Conservation (phyloP, 2,329 filamentous ascomycete species). For the Cladophialophora bantiana region DNA sequence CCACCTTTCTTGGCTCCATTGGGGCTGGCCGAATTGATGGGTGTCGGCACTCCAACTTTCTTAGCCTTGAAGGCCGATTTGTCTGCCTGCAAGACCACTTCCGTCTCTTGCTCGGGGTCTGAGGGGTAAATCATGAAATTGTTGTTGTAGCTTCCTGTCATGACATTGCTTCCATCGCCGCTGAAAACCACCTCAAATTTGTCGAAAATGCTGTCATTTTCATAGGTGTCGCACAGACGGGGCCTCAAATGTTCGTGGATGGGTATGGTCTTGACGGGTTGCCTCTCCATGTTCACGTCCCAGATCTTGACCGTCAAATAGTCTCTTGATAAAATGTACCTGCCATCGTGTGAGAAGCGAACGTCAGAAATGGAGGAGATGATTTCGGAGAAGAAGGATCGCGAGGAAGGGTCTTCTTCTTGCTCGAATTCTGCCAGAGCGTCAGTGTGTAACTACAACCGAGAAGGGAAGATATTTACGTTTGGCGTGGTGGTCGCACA, state of each 20-base stretch:
- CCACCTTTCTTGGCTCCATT: slow-evolving; percentile 79
- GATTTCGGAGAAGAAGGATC: slow-evolving; percentile 99
- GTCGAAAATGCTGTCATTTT: slow-evolving; percentile 99
- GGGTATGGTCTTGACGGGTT: slow-evolving; percentile 96
- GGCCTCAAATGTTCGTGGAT: slow-evolving; percentile 97
- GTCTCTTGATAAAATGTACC: slow-evolving; percentile 96
- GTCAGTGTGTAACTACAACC: slow-evolving; percentile 19
- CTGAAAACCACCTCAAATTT: slow-evolving; percentile 99
- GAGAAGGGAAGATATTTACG: slow-evolving; percentile 63
- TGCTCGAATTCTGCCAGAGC: slow-evolving; percentile 84
- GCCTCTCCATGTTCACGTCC: slow-evolving; percentile 99
- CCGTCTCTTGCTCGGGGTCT: slow-evolving; percentile 92
- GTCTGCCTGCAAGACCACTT: slow-evolving; percentile 96
- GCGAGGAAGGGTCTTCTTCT: slow-evolving; percentile 95
- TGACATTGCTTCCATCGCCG: slow-evolving; percentile 96
- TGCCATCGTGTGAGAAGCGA: slow-evolving; percentile 92
- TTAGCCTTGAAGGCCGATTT: slow-evolving; percentile 99
- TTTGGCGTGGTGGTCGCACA: slow-evolving; percentile 96
- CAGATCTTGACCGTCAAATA: slow-evolving; percentile 99
- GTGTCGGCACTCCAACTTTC: slow-evolving; percentile 97
- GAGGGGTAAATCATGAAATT: slow-evolving; percentile 99
- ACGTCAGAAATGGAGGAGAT: slow-evolving; percentile 99
- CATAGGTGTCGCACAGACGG: slow-evolving; percentile 94
- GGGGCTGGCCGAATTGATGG: slow-evolving; percentile 86
- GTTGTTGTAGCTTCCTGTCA: slow-evolving; percentile 99